Evolutionary conservation across 257 asterid species (phyloP).

Genomic region (Ligustrum vulgare): DNA sequence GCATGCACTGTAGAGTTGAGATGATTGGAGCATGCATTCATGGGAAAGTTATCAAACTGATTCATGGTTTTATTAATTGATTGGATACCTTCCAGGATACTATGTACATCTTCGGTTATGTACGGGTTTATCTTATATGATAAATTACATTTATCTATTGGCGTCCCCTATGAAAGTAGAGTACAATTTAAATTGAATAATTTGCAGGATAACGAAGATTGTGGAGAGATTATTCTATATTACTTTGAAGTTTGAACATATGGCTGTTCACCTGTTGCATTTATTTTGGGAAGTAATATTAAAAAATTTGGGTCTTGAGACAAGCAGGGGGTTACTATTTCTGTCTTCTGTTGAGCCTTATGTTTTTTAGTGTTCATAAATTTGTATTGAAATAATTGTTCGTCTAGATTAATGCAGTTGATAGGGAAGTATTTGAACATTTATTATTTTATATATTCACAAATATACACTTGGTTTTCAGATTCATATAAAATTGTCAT

Average conservation of each 20-base stretch:
- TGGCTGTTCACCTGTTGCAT: background rate
- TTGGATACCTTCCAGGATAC: background rate
- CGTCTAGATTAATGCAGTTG: background rate
- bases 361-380: background rate
- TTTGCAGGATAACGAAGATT: background rate
- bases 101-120: background rate
- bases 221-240: background rate
- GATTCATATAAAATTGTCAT: conserved; percentile 62
- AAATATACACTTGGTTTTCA: conserved; percentile 41
- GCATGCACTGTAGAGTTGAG: background rate
- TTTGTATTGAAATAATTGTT: background rate
- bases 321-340: background rate
- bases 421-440: conserved; percentile 10
- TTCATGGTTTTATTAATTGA: background rate
- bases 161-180: background rate
- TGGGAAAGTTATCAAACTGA: background rate
- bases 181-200: background rate
- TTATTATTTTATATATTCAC: conserved; percentile 18
- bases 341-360: background rate
- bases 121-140: background rate
- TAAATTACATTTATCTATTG: background rate
- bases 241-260: background rate
- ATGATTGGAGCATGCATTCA: conserved; percentile 4
- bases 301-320: background rate
- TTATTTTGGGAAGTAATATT: background rate